A percentile compares a stretch with the other conserved stretches of the same genome.
Conservation (phyloP, 371 early-diverging fungal genomes). For the Mortierella sp. region DNA sequence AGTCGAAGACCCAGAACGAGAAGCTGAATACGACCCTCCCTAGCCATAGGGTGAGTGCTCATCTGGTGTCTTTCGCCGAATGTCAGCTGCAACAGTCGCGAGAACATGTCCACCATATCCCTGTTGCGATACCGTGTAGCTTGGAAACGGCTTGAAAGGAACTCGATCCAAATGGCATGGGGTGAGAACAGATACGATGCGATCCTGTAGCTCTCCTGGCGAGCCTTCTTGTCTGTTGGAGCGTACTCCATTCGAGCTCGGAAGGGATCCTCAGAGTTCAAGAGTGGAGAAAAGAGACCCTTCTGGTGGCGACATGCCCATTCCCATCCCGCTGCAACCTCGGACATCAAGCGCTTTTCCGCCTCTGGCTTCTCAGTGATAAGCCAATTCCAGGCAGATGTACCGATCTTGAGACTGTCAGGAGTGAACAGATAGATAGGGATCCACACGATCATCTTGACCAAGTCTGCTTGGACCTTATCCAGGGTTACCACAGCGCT, state of each 20-base stretch:
- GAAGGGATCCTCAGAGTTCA: conserved; percentile 82
- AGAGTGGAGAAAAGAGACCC: conserved; percentile 75
- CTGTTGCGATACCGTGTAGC: conserved; percentile 78
- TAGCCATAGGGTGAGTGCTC: conserved; percentile 78
- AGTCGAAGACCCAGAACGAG: conserved; percentile 80
- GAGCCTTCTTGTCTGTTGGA: conserved; percentile 84
- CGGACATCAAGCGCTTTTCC: conserved; percentile 80
- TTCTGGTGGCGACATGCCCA: conserved; percentile 78
- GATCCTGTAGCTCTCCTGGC: conserved; percentile 67
- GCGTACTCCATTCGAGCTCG: conserved; percentile 89
- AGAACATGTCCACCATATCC: conserved; percentile 75
- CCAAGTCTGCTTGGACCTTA: conserved; percentile 73
- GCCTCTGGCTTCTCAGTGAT: conserved; percentile 80
- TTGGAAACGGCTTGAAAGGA: conserved; percentile 84
- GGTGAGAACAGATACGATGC: conserved; percentile 76
- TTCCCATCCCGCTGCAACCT: conserved; percentile 86
- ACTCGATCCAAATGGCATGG: conserved; percentile 87
- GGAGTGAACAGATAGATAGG: conserved; percentile 86
- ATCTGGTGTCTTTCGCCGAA: conserved; percentile 67
- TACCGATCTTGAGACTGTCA: conserved; percentile 80
- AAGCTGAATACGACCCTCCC: conserved; percentile 82
- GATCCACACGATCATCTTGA: conserved; percentile 85
- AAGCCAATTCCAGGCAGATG: conserved; percentile 89
- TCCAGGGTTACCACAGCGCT: conserved; percentile 39
- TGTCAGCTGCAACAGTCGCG: conserved; percentile 79